These are phyloP conservation scores for Coniochaeta sp. DNA, from an alignment of 2,329 filamentous ascomycete genomes.

Conservation along the genomic window DNA sequence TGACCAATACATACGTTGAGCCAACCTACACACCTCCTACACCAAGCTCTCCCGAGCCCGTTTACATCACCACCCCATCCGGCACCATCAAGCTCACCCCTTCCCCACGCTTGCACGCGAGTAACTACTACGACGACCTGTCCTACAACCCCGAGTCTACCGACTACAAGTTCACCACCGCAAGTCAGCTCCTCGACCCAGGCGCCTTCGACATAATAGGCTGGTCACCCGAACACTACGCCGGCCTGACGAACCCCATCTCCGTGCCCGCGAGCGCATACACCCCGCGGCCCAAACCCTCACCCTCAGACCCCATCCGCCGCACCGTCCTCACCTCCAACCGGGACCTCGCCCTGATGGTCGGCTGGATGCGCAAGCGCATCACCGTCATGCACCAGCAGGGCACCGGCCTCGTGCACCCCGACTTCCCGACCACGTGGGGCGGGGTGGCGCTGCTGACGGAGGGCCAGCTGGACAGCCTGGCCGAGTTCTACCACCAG, in stretches of 20 bases:
- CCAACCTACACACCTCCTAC: background rate
- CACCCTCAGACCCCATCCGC: background rate
- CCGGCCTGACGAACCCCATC: background rate
- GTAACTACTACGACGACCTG: background rate
- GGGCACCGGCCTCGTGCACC: constrained; percentile 53
- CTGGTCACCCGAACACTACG: background rate
- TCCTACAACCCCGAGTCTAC: background rate
- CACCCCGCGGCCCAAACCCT: background rate
- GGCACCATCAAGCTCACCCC: background rate
- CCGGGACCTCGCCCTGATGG: constrained; percentile 31
- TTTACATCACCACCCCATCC: background rate
- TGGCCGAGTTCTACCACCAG: constrained; percentile 70
- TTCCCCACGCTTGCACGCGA: background rate
- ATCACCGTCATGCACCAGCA: constrained; percentile 61
- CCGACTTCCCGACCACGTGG: constrained; percentile 56
- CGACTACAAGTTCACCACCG: background rate
- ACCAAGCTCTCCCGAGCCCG: background rate
- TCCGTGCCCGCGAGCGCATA: background rate
- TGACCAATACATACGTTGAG: background rate
- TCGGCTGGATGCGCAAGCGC: constrained; percentile 56
- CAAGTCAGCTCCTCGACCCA: background rate
- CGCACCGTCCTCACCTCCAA: background rate
- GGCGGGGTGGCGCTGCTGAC: constrained; percentile 70
- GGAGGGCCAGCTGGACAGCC: constrained; percentile 58
- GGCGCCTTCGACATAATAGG: background rate